Evolutionary conservation across 73 alveolate species (phyloP).

Genomic region (Paramecium tetraurelia): DNA sequence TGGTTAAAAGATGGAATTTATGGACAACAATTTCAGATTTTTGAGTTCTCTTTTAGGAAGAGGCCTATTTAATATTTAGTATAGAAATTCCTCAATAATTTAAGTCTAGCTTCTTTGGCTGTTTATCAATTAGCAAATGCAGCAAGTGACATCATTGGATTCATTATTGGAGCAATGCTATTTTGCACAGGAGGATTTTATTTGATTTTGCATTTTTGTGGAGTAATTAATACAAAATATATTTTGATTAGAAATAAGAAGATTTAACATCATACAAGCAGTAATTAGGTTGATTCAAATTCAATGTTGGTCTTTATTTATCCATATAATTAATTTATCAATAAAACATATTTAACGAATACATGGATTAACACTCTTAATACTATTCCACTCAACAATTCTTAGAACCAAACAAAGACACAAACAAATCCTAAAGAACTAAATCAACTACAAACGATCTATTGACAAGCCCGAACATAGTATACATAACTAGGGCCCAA

Average conservation of each 20-base stretch:
- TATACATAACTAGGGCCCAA: not conserved
- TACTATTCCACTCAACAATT: not conserved
- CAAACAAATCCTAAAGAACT: not conserved
- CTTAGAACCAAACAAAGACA: not conserved
- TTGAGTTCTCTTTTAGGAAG: conserved; percentile 11
- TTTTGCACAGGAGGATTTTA: not conserved
- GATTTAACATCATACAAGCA: not conserved
- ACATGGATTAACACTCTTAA: not conserved
- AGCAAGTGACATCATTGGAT: conserved; percentile 11
- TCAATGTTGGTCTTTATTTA: not conserved
- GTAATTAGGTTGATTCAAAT: not conserved
- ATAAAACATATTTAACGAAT: not conserved
- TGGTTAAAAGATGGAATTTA: conserved; percentile 37
- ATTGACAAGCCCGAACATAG: not conserved
- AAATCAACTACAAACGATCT: not conserved
- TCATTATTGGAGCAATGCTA: conserved; percentile 20
- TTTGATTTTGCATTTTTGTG: conserved; percentile 1
- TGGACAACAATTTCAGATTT: not conserved
- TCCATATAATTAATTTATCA: not conserved
- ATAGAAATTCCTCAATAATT: not conserved
- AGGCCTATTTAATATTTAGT: conserved; percentile 40
- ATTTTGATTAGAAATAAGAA: not conserved
- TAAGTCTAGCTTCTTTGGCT: conserved; percentile 32
- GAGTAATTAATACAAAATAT: conserved; percentile 1
- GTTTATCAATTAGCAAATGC: conserved; percentile 18